Evolutionary conservation across 129 eudicot genomes (phyloP).

Genomic region (Oenanthe sinensis): DNA sequence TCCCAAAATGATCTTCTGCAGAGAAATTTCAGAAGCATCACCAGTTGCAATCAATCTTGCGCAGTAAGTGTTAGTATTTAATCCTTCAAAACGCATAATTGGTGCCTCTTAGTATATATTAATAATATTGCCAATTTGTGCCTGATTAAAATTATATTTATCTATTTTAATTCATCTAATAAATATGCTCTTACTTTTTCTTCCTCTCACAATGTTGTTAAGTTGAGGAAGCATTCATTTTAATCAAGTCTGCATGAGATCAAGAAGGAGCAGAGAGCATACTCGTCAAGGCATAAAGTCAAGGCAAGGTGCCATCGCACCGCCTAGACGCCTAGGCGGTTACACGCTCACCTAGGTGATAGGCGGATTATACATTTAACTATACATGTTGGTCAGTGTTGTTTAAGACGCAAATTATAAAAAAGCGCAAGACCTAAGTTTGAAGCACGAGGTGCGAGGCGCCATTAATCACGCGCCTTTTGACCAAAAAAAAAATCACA

Average conservation of each 20-base stretch:
- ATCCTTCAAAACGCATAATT: conserved; percentile 80
- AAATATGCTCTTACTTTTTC: neutral
- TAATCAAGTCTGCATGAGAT: conserved; percentile 71
- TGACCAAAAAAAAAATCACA: no score
- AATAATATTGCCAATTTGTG: neutral
- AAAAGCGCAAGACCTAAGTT: no score
- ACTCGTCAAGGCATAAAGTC: neutral
- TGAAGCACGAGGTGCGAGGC: no score
- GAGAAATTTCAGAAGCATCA: conserved; percentile 60
- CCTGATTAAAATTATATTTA: neutral
- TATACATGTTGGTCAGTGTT: no score
- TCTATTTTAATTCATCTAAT: neutral
- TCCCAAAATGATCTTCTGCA: conserved; percentile 48
- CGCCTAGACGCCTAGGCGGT: neutral
- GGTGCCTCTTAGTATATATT: conserved; percentile 24
- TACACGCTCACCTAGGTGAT: neutral
- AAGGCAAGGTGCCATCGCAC: neutral
- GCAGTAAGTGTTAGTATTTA: conserved; percentile 71
- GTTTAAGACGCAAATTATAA: no score
- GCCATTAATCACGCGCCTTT: no score
- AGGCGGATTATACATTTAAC: no score
- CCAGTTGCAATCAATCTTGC: conserved; percentile 76
- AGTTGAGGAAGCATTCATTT: conserved; percentile 93
- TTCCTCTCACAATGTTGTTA: neutral
- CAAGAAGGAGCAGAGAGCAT: conserved; percentile 48